Base-by-base conservation (phyloP, 208 protist species). In the Wallacemonas collosoma region DNA sequence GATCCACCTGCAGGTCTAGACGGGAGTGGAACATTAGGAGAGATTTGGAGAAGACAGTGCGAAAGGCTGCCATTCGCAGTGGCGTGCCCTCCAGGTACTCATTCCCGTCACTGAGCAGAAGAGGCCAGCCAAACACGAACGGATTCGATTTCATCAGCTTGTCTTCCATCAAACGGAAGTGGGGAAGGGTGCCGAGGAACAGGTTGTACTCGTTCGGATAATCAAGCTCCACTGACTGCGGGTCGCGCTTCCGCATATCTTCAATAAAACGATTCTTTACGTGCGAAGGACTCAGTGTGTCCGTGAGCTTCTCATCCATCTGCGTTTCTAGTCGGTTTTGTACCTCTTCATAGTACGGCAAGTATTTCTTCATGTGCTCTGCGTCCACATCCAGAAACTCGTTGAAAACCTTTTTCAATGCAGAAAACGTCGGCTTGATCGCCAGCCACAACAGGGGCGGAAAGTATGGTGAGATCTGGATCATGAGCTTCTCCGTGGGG, bases 41-140 rank as follows among this genome's bases (percentile, higher is more conserved):
- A 3, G 93, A 96, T 73, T 97, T 95, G 8, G 88, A 95, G 77
- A 89, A 95, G 12, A 98, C 75, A 9, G 93, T 96, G 45, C 91
- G 88, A 73, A 97, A 98, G 26, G 90, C 91, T 0, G 86, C 80
- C 83, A 89, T 92, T 55, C 85, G 84, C 40, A 95, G 79, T 38
- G 85, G 83, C 1, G 89, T 93, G 55, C 92, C 91, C 53, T 96
- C 81, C 50, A 95, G 75, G 68, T 92, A 75, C 57, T 89, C 76
- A 75, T 98, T 98, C 14, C 90, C 90, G 58, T 95, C 89, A 62
- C 92, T 94, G 62, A 97, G 75, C 51, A 98, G 63, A 35, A 97
- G 66, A 8, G 95, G 95, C 90, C 93, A 97, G 8, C 90, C 91
- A 82, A 97, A 98, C 15, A 98, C 80, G 77, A 97, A 98, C 1